Percentiles rank a stretch among this genome's conserved stretches.
These are phyloP conservation scores for Populus hybrid DNA, from an alignment of 441 rosid species.

Conservation along the genomic window DNA sequence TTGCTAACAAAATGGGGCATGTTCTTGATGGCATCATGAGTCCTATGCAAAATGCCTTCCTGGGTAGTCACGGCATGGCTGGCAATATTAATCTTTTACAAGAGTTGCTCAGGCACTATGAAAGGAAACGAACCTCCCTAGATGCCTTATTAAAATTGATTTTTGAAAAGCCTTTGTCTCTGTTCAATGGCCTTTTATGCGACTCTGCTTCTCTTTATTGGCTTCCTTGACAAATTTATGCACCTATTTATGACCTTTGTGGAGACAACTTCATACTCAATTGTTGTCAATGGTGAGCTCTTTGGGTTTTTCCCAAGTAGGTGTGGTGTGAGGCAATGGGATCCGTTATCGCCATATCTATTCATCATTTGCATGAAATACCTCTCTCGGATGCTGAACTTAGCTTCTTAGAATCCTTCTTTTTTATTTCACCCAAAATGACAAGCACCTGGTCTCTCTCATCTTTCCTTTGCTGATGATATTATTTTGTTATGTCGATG, in stretches of 20 bases:
- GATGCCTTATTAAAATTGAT: neutral
- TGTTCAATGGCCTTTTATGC: fast-evolving
- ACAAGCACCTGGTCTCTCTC: fast-evolving
- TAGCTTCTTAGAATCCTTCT: no score
- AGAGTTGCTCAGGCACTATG: no score
- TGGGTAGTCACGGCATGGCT: no score
- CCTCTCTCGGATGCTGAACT: no score
- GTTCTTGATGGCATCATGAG: no score
- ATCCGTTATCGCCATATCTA: neutral
- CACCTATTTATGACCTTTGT: neutral
- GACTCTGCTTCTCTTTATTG: fast-evolving
- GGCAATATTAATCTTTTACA: no score
- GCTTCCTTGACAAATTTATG: neutral
- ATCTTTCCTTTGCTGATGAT: no score
- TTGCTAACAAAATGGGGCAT: no score
- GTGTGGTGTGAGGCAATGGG: neutral
- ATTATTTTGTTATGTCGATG: fast-evolving
- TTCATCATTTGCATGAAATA: neutral
- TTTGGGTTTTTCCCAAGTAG: fast-evolving
- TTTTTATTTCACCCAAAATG: no score
- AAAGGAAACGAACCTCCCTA: neutral
- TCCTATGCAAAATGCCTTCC: no score
- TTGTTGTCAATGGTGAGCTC: fast-evolving
- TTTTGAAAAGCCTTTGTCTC: neutral
- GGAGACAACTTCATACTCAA: no score